A percentile compares a stretch with the other conserved stretches of the same genome.
phyloP scores from a whole-genome alignment of 805 yeast species.

The Wickerhamomyces mucosus region DNA sequence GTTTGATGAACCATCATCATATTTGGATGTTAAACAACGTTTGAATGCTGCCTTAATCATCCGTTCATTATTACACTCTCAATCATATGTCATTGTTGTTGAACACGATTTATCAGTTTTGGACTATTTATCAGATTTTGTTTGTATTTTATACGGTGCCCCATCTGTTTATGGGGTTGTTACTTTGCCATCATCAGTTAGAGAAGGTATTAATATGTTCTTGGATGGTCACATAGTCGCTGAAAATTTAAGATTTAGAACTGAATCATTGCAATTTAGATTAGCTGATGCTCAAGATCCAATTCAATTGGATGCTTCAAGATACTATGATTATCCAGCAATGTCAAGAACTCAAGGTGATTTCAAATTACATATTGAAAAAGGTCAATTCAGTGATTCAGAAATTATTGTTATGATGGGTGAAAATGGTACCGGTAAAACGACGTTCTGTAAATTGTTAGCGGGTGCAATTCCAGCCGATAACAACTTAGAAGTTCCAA shows the following conservation, averaged over 20 bases:
- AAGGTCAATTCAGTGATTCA: slow-evolving; percentile 91
- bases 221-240: slow-evolving; percentile 96
- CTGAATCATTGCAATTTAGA: slow-evolving; percentile 91
- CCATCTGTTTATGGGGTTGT: slow-evolving; percentile 99
- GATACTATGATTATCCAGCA: slow-evolving; percentile 67
- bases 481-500: slow-evolving; percentile 68
- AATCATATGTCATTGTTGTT: slow-evolving; percentile 86
- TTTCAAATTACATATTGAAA: slow-evolving; percentile 71
- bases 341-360: slow-evolving; percentile 95
- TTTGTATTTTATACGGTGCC: slow-evolving; percentile 94
- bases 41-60: slow-evolving; percentile 93
- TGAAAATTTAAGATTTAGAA: slow-evolving; percentile 94
- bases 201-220: slow-evolving; percentile 98
- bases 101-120: slow-evolving; percentile 98
- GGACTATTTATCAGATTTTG: slow-evolving; percentile 93
- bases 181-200: slow-evolving; percentile 89
- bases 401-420: slow-evolving; percentile 99
- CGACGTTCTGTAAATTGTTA: slow-evolving; percentile 89
- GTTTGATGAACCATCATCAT: slow-evolving; percentile 99
- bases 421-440: slow-evolving; percentile 99
- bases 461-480: slow-evolving; percentile 94
- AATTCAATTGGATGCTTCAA: slow-evolving; percentile 64
- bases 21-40: slow-evolving; percentile 97
- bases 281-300: slow-evolving; percentile 83
- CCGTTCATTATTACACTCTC: slow-evolving; percentile 69